These are phyloP conservation scores for Penicillium rolfsii DNA, from an alignment of 2,329 filamentous ascomycete genomes.

Conservation along the genomic window DNA sequence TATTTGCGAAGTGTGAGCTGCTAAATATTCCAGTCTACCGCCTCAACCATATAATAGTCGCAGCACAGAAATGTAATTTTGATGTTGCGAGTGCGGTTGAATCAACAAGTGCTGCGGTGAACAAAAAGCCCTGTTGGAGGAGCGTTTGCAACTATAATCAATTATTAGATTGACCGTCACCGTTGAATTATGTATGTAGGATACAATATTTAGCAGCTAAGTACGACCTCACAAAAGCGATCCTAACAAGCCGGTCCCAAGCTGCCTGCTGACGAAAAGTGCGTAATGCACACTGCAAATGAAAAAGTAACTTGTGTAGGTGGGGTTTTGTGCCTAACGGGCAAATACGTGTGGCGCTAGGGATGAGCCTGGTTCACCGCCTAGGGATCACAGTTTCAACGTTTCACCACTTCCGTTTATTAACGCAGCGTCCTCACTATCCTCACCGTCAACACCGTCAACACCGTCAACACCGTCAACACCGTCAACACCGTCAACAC, in stretches of 20 bases:
- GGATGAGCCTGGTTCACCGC: conserved; percentile 1
- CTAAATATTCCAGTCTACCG: background rate
- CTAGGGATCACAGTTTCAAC: background rate
- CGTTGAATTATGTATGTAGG: background rate
- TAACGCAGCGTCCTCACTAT: background rate
- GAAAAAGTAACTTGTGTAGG: background rate
- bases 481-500: background rate
- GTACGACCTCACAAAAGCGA: background rate
- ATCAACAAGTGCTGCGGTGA: background rate
- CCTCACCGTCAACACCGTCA: background rate
- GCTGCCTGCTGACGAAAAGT: background rate
- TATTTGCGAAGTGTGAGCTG: background rate
- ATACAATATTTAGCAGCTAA: too few relatives aligned
- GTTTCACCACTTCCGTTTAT: conserved; percentile 4
- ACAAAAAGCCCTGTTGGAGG: background rate
- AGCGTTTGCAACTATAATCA: background rate
- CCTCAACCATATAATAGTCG: too few relatives aligned
- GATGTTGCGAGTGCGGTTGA: background rate
- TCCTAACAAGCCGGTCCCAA: background rate
- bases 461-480: conserved; percentile 1
- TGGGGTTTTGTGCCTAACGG: background rate
- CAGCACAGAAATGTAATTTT: too few relatives aligned
- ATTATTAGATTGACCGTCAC: background rate
- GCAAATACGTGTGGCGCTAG: background rate
- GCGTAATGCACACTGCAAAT: conserved; percentile 1